Conservation (phyloP, 805 yeast genomes). For the Monosporozyma aerobia region DNA sequence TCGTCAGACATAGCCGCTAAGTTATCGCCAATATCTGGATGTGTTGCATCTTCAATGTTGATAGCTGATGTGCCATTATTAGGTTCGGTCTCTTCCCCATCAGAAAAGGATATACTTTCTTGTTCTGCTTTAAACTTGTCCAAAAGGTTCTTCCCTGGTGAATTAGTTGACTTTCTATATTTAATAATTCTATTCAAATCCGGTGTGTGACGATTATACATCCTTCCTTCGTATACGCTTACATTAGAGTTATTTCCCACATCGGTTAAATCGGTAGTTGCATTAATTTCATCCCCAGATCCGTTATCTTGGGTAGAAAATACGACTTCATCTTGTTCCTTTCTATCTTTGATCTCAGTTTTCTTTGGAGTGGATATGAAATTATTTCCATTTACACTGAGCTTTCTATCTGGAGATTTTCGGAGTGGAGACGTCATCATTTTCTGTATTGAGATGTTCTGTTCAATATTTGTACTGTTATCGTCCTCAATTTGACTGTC, state of each 20-base stretch:
- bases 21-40: background rate
- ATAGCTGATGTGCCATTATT: background rate
- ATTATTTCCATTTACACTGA: background rate
- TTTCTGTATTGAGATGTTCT: background rate
- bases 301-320: background rate
- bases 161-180: constrained; percentile 15
- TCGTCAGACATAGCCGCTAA: background rate
- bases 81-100: background rate
- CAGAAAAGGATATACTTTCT: background rate
- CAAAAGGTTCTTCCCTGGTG: constrained; percentile 11
- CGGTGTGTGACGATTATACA: constrained; percentile 20
- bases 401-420: background rate
- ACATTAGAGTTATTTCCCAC: background rate
- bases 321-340: background rate
- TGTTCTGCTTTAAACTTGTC: constrained; percentile 8
- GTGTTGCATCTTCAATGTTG: background rate
- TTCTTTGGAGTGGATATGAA: background rate
- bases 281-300: background rate
- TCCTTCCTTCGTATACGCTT: background rate
- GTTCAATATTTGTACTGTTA: background rate
- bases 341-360: background rate
- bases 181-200: constrained; percentile 19
- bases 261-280: too few species aligned
- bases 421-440: background rate
- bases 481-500: background rate